Percentiles rank a stretch among this genome's conserved stretches.
Conservation (phyloP, 768 basidiomycete genomes). For the Mycena capillaripes region DNA sequence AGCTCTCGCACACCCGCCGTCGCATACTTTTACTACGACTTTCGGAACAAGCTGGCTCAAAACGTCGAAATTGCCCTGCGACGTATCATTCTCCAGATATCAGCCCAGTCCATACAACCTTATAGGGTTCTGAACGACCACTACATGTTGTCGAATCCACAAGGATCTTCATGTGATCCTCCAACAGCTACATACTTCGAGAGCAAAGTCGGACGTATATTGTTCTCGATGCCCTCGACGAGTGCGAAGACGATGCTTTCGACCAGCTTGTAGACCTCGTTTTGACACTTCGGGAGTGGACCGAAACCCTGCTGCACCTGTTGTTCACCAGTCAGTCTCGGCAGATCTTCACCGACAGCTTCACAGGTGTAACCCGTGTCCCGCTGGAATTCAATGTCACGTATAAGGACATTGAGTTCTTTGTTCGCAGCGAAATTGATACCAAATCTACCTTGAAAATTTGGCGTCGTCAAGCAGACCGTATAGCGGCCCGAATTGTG, state of each 20-base stretch:
- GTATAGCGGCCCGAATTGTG: not conserved
- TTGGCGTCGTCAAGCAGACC: not conserved
- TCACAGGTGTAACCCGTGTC: not conserved
- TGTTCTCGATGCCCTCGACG: conserved; percentile 5
- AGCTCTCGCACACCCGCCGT: not conserved
- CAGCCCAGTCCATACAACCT: not conserved
- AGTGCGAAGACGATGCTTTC: not conserved
- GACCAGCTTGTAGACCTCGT: not conserved
- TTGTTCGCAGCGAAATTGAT: not conserved
- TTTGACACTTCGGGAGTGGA: not conserved
- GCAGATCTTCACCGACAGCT: not conserved
- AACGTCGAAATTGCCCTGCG: not conserved
- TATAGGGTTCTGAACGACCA: not conserved
- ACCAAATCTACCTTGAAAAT: not conserved
- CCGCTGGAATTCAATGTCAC: not conserved
- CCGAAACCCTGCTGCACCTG: not conserved
- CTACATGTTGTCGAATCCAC: not conserved
- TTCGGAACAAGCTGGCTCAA: not conserved
- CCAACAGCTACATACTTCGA: not conserved
- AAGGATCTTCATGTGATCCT: not conserved
- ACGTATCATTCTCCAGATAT: not conserved
- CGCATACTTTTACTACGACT: conserved; percentile 9
- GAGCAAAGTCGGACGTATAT: not conserved
- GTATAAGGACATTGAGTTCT: not conserved
- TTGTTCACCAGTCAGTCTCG: not conserved